phyloP scores from a whole-genome alignment of 177 flowering plant species.

The Vitis hybrid region DNA sequence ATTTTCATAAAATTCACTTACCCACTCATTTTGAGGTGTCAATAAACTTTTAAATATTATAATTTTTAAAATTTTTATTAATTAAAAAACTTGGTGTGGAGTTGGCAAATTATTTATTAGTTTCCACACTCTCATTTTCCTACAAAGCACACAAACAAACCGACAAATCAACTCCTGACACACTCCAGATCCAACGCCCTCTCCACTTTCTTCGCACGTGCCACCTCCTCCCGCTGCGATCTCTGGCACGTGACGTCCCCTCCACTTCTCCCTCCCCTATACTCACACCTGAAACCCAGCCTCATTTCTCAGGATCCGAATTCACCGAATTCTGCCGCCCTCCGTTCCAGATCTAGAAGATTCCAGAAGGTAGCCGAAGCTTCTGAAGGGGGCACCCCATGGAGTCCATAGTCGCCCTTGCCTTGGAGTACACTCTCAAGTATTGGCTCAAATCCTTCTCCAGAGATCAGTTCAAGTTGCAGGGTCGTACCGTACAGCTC shows the following conservation, averaged over 20 bases:
- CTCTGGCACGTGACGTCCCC: slow-evolving; percentile 2
- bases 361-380: neutral
- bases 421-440: slow-evolving; percentile 94
- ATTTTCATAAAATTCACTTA: no score
- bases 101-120: no score
- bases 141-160: slow-evolving; percentile 1
- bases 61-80: no score
- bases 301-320: no score
- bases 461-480: slow-evolving; percentile 93
- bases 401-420: slow-evolving; percentile 91
- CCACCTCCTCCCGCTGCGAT: neutral
- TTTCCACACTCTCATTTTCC: neutral
- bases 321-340: no score
- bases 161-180: slow-evolving; percentile 19
- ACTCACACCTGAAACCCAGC: no score
- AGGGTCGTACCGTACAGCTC: slow-evolving; percentile 85
- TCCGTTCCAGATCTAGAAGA: neutral
- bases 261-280: neutral
- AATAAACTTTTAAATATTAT: no score
- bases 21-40: no score
- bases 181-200: slow-evolving; percentile 1
- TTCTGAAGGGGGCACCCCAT: slow-evolving; percentile 10
- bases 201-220: slow-evolving; percentile 15
- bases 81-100: no score
- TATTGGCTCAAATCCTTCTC: slow-evolving; percentile 95